Conservation (phyloP, 805 yeast genomes). For the Pichia membranifaciens region DNA sequence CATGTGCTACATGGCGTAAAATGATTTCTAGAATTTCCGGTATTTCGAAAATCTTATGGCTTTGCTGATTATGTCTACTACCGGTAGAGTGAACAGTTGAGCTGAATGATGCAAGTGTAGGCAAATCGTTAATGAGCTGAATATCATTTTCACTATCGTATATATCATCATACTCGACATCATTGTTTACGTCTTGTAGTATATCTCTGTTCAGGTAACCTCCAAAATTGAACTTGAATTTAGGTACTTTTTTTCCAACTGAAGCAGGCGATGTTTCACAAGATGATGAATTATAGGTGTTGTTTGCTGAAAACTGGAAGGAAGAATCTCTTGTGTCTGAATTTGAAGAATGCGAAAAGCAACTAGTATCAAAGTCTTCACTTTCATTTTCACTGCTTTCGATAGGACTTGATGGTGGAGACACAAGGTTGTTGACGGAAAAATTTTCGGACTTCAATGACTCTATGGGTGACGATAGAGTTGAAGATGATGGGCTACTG, state of each 20-base stretch:
- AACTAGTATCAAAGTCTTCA: slow-evolving; percentile 7
- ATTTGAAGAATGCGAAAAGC: slow-evolving; percentile 6
- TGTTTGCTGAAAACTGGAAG: slow-evolving; percentile 1
- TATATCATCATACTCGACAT: not conserved
- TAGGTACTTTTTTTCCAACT: not conserved
- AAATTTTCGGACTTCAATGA: not conserved
- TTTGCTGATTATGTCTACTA: not conserved
- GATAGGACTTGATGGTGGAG: slow-evolving; percentile 11
- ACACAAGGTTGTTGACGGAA: slow-evolving; percentile 1
- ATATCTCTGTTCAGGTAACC: slow-evolving; percentile 1
- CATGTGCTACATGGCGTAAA: slow-evolving; percentile 53
- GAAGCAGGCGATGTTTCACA: not conserved
- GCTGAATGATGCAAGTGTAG: not conserved
- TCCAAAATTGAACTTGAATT: not conserved
- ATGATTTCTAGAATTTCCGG: slow-evolving; percentile 72
- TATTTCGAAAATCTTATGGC: slow-evolving; percentile 47
- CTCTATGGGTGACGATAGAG: not conserved
- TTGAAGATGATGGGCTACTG: not conserved
- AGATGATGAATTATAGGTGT: not conserved
- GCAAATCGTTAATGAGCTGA: not conserved
- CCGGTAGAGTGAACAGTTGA: not conserved
- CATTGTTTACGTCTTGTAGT: slow-evolving; percentile 1
- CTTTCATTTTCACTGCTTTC: slow-evolving; percentile 4
- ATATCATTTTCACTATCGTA: not conserved
- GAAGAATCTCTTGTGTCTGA: slow-evolving; percentile 5